phyloP scores from a whole-genome alignment of 78 protist species.

The Anaeramoeba flamelloides region DNA sequence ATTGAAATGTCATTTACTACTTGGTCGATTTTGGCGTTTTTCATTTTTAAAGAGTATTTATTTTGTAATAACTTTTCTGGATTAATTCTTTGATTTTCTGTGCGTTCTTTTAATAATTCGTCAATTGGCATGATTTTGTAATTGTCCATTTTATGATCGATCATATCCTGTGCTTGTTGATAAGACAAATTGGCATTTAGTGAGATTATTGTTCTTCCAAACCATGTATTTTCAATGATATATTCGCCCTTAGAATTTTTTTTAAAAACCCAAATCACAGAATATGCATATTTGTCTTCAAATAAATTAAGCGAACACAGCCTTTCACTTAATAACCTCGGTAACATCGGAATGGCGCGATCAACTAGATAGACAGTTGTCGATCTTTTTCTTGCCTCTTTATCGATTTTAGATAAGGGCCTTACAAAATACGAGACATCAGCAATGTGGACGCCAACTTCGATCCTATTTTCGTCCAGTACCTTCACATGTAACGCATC shows the following conservation, averaged over 20 bases:
- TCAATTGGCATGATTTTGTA: no score
- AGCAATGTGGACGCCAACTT: no score
- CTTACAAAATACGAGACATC: constrained; percentile 65
- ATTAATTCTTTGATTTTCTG: no score
- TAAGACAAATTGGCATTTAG: constrained; percentile 59
- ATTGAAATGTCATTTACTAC: neutral
- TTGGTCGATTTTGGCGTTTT: constrained; percentile 4
- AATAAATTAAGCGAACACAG: constrained; percentile 38
- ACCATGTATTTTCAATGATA: constrained; percentile 16
- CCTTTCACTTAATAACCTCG: constrained; percentile 32
- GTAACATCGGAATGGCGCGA: constrained; percentile 53
- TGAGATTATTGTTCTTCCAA: constrained; percentile 64
- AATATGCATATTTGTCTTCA: neutral
- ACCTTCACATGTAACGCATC: constrained; percentile 66
- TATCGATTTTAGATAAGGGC: constrained; percentile 37
- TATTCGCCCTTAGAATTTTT: neutral
- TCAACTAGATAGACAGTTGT: constrained; percentile 57
- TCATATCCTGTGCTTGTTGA: constrained; percentile 42
- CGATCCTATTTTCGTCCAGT: neutral
- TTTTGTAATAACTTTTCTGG: neutral
- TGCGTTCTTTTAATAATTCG: no score
- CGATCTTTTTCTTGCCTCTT: constrained; percentile 43
- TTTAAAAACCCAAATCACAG: neutral
- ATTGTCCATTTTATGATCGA: neutral
- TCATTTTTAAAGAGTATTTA: neutral